Base-by-base conservation (phyloP, 129 eudicot species). In the Artemisia argyi region DNA sequence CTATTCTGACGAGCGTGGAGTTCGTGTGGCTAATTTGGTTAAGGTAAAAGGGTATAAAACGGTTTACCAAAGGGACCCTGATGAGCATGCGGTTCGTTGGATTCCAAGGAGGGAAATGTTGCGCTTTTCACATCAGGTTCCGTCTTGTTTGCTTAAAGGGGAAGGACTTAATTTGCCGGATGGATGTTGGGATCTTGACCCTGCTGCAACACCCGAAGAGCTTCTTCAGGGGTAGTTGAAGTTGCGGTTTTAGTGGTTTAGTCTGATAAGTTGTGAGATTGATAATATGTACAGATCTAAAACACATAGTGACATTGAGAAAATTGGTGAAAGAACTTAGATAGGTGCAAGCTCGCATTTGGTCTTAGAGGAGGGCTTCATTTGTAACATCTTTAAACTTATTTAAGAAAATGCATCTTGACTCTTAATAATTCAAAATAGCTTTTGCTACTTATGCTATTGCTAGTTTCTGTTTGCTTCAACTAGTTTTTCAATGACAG, bases 131-230 rank as follows among this genome's bases (percentile, higher is more conserved):
- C 98, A 92, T 76, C 98, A 86, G 77, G 98, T 92, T 10, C 98
- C 98, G 2, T 86, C 89, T 71, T 86, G 81, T 69, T 71, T 83
- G 58, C 85, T 92, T 3, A 73, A 85, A 79, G 92, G 75, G 65
- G 76, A 75, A 52, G 81, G 50, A 39, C 59, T 65, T 18, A 80
- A 86, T 61, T 78, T 91, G 80, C 97, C 97, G 0, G 93, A 86
- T 10, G 97, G 88, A 8, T 91, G 96, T 74, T 92, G 93, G 96
- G 98, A 92, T 87, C 81, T 92, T 48, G 98, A 92, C 73, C 91
- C 98, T 44, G 98, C 98, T 75, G 98, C 98, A 7, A 92, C 86
- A 28, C 98, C 98, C 4, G 94, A 86, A 17, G 94, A 87, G 75
- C 89, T 93, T 60, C 98, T 93, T 65, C 86, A 75, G 65, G 32